These are phyloP conservation scores for Paspalum vaginatum DNA, from an alignment of 176 grass and related monocot species.

Conservation along the genomic window DNA sequence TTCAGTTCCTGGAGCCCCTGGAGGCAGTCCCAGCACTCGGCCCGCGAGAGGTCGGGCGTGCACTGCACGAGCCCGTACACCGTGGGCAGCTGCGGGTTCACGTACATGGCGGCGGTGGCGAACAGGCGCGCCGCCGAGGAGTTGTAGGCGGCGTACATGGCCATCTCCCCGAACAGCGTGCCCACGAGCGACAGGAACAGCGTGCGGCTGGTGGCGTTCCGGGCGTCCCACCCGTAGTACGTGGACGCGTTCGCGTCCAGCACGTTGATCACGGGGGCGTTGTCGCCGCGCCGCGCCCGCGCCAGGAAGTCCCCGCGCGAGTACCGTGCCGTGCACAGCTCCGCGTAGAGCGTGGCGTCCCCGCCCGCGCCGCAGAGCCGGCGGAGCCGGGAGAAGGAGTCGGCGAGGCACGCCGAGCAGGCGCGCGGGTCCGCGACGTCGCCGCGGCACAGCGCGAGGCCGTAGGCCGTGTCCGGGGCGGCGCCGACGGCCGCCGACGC, in stretches of 20 bases:
- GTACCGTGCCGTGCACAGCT: conserved; percentile 39
- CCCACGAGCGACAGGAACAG: conserved; percentile 52
- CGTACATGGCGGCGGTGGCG: conserved; percentile 50
- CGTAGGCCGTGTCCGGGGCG: conserved; percentile 23
- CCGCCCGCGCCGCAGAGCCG: conserved; percentile 38
- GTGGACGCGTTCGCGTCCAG: conserved; percentile 51
- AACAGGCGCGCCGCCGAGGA: conserved; percentile 24
- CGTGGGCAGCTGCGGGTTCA: conserved; percentile 50
- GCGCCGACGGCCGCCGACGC: conserved; percentile 27
- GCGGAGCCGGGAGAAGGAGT: conserved; percentile 3
- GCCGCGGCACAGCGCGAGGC: conserved; percentile 43
- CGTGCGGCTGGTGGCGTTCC: conserved; percentile 45
- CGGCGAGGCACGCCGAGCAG: conserved; percentile 46
- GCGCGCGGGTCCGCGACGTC: conserved; percentile 18
- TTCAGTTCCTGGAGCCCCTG: conserved; percentile 30
- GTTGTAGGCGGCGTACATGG: conserved; percentile 57
- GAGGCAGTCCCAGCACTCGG: conserved; percentile 60
- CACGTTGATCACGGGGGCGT: conserved; percentile 40
- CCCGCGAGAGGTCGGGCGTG: conserved; percentile 58
- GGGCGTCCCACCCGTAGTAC: conserved; percentile 46
- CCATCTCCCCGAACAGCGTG: conserved; percentile 53
- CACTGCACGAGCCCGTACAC: conserved; percentile 77
- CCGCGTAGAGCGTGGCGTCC: conserved; percentile 51
- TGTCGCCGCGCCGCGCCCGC: conserved; percentile 36
- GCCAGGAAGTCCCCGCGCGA: conserved; percentile 20